These are phyloP conservation scores for Thalassiosira exigua DNA, from an alignment of 352 stramenopile genomes.

Conservation along the genomic window DNA sequence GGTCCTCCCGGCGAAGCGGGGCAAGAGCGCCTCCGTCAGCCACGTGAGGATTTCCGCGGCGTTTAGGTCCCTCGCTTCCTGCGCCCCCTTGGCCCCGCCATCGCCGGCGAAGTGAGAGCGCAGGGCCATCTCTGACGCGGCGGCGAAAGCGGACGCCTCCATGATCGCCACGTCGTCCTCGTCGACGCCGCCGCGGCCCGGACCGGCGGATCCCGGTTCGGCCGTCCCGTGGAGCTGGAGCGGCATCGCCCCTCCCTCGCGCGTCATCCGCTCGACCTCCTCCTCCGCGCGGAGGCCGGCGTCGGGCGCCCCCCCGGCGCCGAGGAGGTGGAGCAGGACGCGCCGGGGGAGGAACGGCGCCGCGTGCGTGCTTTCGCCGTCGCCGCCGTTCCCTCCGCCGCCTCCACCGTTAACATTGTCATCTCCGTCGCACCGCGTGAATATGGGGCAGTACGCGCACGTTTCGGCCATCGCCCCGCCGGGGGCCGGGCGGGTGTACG, in stretches of 20 bases:
- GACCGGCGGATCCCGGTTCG: not conserved
- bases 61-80: too few species aligned
- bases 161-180: constrained; percentile 55
- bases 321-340: constrained; percentile 35
- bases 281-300: constrained; percentile 16
- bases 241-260: constrained; percentile 24
- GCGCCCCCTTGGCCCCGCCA: too few species aligned
- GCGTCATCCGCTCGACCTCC: constrained; percentile 35
- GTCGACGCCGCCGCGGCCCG: constrained; percentile 37
- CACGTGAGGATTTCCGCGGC: constrained; percentile 16
- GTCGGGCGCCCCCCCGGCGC: not conserved
- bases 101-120: constrained; percentile 22
- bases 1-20: constrained; percentile 45
- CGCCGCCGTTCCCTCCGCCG: not conserved
- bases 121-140: constrained; percentile 40
- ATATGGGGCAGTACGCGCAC: constrained; percentile 57
- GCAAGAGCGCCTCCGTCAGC: constrained; percentile 31
- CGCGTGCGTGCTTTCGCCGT: constrained; percentile 24
- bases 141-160: constrained; percentile 45
- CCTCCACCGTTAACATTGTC: not conserved
- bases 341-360: constrained; percentile 38
- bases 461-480: constrained; percentile 27
- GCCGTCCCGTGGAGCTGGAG: constrained; percentile 53
- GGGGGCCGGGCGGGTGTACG: constrained; percentile 20
- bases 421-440: not conserved